These are phyloP conservation scores for Clarkia xantiana DNA, from an alignment of 345 rosid species.

Conservation along the genomic window DNA sequence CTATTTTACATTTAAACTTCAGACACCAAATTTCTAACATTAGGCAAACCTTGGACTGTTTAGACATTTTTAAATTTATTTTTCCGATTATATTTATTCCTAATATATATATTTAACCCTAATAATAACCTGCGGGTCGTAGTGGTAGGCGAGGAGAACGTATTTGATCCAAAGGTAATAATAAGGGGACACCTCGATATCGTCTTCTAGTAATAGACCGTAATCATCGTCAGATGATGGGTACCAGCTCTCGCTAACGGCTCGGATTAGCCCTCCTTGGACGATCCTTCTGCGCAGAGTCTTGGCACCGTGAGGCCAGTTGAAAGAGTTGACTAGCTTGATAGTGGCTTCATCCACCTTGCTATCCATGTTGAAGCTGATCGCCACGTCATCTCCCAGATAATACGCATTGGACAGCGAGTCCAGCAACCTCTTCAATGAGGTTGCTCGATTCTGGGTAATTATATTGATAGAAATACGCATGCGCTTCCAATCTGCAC, in stretches of 20 bases:
- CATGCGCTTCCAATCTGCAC: slow-evolving; percentile 97
- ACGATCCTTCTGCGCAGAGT: slow-evolving; percentile 84
- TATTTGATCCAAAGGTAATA: slow-evolving; percentile 93
- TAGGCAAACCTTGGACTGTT: too few relatives aligned
- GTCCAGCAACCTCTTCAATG: slow-evolving; percentile 58
- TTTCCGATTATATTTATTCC: too few relatives aligned
- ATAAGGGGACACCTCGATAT: slow-evolving; percentile 92
- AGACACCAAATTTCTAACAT: too few relatives aligned
- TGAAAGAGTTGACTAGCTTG: slow-evolving; percentile 48
- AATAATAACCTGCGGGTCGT: slow-evolving; percentile 91
- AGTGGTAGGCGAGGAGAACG: slow-evolving; percentile 76
- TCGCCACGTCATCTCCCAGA: slow-evolving; percentile 60
- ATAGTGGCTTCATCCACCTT: slow-evolving; percentile 85
- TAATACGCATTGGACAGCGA: slow-evolving; percentile 74
- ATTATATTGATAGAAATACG: slow-evolving; percentile 73
- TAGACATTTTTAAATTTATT: too few relatives aligned
- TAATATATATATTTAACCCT: too few relatives aligned
- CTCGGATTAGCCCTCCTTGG: slow-evolving; percentile 98
- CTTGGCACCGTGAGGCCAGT: slow-evolving; percentile 95
- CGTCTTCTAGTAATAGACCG: slow-evolving; percentile 87
- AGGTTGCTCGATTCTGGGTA: slow-evolving; percentile 66
- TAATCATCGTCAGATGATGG: slow-evolving; percentile 81
- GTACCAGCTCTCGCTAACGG: slow-evolving; percentile 98
- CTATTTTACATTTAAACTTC: too few relatives aligned
- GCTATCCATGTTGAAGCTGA: slow-evolving; percentile 93